These are phyloP conservation scores for Candida insectorum DNA, from an alignment of 805 yeast genomes.

Conservation along the genomic window DNA sequence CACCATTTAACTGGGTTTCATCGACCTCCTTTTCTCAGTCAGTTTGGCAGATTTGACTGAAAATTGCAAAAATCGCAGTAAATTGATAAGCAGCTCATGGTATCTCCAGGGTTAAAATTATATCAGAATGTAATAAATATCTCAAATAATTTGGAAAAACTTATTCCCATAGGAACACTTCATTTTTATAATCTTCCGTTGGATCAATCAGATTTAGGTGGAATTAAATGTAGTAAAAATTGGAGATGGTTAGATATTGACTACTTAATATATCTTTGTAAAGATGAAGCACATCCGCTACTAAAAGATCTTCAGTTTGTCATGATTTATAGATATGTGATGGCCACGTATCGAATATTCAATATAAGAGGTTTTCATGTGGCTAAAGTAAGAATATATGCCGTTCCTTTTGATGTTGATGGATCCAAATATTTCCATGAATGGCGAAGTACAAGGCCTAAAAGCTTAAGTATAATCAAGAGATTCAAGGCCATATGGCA, in stretches of 20 bases:
- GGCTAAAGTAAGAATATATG: slow-evolving; percentile 43
- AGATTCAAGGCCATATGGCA: slow-evolving; percentile 28
- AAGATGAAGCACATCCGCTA: slow-evolving; percentile 18
- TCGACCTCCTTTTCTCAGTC: too few species aligned
- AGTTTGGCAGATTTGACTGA: too few species aligned
- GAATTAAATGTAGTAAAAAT: slow-evolving; percentile 13
- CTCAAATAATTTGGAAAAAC: slow-evolving; percentile 37
- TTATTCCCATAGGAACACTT: slow-evolving; percentile 49
- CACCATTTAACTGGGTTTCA: too few species aligned
- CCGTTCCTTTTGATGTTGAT: slow-evolving; percentile 43
- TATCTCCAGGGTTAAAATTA: too few species aligned
- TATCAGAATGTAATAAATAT: slow-evolving; percentile 14
- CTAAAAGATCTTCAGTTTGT: slow-evolving; percentile 43
- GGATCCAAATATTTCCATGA: slow-evolving; percentile 28
- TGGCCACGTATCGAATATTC: slow-evolving; percentile 40
- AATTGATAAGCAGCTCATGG: too few species aligned
- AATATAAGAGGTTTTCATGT: slow-evolving; percentile 15
- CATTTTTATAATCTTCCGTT: slow-evolving; percentile 42
- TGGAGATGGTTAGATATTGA: slow-evolving; percentile 62
- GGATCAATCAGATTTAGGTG: slow-evolving; percentile 28
- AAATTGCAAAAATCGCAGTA: too few species aligned
- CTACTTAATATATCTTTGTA: slow-evolving; percentile 17
- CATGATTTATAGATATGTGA: slow-evolving; percentile 33
- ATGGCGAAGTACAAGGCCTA: slow-evolving; percentile 36
- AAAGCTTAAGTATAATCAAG: slow-evolving; percentile 20